phyloP scores from a whole-genome alignment of 1,284 basidiomycete species.

The Pseudozyma tsukubaensis region DNA sequence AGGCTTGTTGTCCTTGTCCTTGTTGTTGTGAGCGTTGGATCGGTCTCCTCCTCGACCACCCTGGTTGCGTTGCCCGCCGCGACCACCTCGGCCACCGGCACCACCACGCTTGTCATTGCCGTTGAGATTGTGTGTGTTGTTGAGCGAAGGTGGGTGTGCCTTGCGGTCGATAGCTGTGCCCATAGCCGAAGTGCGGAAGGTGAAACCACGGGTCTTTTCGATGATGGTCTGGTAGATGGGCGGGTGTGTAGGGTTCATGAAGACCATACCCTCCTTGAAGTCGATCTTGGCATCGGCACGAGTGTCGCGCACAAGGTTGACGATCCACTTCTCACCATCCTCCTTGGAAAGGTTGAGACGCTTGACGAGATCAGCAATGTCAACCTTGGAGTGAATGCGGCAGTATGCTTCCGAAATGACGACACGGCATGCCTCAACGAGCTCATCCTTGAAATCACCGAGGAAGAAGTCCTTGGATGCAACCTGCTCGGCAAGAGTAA shows the following conservation, averaged over 20 bases:
- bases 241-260: slow-evolving; percentile 88
- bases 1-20: slow-evolving; percentile 11
- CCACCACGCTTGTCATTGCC: slow-evolving; percentile 53
- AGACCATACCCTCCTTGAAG: slow-evolving; percentile 93
- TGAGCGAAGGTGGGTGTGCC: slow-evolving; percentile 61
- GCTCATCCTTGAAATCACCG: slow-evolving; percentile 86
- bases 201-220: slow-evolving; percentile 92
- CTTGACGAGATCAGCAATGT: slow-evolving; percentile 93
- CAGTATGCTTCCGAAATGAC: slow-evolving; percentile 97
- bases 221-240: slow-evolving; percentile 95
- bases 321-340: slow-evolving; percentile 99
- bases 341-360: slow-evolving; percentile 89
- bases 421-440: slow-evolving; percentile 94
- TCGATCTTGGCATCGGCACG: slow-evolving; percentile 98
- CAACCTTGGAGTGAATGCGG: slow-evolving; percentile 94
- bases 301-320: slow-evolving; percentile 96
- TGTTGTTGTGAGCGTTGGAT: slow-evolving; percentile 24
- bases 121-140: slow-evolving; percentile 52
- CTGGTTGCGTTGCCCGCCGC: slow-evolving; percentile 58
- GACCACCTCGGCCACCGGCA: slow-evolving; percentile 55
- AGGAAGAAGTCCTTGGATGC: slow-evolving; percentile 95
- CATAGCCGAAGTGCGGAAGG: slow-evolving; percentile 89
- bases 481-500: slow-evolving; percentile 83
- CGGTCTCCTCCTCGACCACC: slow-evolving; percentile 43
- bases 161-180: slow-evolving; percentile 82